Base-by-base conservation (phyloP, 108 stramenopile genomes). In the Pseudonitzschia pungens region DNA sequence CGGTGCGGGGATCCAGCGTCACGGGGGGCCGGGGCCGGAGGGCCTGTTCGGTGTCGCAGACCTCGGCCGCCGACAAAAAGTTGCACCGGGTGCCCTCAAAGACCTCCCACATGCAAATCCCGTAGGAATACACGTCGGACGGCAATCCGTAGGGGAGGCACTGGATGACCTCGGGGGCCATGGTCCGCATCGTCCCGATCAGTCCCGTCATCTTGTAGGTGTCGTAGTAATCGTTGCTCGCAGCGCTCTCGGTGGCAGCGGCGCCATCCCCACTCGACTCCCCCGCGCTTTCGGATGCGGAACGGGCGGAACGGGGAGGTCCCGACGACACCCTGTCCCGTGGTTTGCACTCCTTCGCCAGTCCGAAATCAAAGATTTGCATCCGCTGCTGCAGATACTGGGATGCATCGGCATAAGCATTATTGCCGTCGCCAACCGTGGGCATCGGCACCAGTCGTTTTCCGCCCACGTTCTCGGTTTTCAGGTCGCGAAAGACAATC, bases 341-440 rank as follows among this genome's bases (percentile, higher is more conserved):
- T 22, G 77, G 73, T 65, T 86, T 84, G 48, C 88, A 69, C 68
- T 91, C 90, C 50, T 75, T 89, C 27, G 84, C 87, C 16, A 89
- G 69, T 28, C 91, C 91, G 76, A 92, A 89, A 68, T 92, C 91
- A 77, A 89, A 87, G 21, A 92, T 68, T 59, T 78, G 77, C 59
- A 72, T 62, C 28, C 77, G 33, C 32, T 70, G 69, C 6, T 48
- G 50, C 20, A 27, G 48, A 0, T 51, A 27, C 12, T 69, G 68
- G 36, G n/a, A n/a, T n/a, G n/a, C n/a, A n/a, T n/a, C n/a, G n/a
- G n/a, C n/a, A n/a, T n/a, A n/a, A n/a, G 4, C 42, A 43, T 65
- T 40, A 65, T 65, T 41, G 3, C 51, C 68, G 15, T 69, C 51
- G 12, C 10, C 1, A 22, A 51, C 22, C 27, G 16, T 43, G 54